Base-by-base conservation (phyloP, 495 filamentous ascomycete species). In the Stereocaulon alpinum region DNA sequence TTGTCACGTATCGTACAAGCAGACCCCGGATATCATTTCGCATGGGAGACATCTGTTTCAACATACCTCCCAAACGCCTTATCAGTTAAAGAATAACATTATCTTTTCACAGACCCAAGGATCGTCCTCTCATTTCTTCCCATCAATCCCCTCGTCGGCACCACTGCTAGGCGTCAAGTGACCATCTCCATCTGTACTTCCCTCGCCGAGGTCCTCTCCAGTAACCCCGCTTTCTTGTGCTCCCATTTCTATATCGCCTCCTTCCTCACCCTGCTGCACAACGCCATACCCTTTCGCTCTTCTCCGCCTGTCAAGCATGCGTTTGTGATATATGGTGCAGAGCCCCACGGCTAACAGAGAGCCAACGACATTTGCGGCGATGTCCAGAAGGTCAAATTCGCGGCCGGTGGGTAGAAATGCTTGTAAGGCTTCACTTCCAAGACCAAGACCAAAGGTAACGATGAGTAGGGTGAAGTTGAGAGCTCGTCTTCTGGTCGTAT, bases 231-330 rank as follows among this genome's bases (percentile, higher is more conserved):
- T 81, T 12, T 83, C 71, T 63, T 83, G 82, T 3, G 77, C 73
- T 6, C 79, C 78, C 29, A 81, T 67, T 67, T 83, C 81, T 40
- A 84, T 66, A 67, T 82, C 80, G n/a, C 77, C 74, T 6, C 59
- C 67, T 48, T 58, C 64, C 52, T 60, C 79, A 32, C 74, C 72
- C 37, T 75, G 78, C 6, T 81, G 76, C 40, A 88, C 82, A 17
- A 82, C 71, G 20, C 77, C 76, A 64, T 94, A 91, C 41, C 80
- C 78, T 62, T 85, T 87, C 45, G 82, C 82, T 67, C 83, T 74
- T 50, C 94, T 81, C 66, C 89, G 89, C 53, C 93, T 78, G 68
- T 96, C 91, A 51, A 98, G 75, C 94, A 97, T 97, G 43, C 93
- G 82, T 60, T 86, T 86, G 72, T 98, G 93, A 63, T 97, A 98